Base-by-base conservation (phyloP, 108 stramenopile species). In the Cyclotella choctawhatcheeana region DNA sequence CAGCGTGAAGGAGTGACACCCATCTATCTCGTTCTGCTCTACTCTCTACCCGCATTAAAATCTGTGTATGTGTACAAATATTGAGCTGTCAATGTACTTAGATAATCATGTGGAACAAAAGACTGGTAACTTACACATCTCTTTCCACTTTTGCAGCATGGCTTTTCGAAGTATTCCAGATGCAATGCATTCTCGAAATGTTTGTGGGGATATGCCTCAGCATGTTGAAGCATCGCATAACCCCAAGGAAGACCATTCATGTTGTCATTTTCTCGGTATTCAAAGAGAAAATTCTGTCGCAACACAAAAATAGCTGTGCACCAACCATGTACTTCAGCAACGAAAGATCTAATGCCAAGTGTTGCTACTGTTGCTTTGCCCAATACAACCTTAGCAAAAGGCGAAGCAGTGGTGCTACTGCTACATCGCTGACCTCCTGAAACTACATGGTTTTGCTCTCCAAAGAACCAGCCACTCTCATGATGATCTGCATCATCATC, bases 251-350 rank as follows among this genome's bases (percentile, higher is more conserved):
- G 40, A 18, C 82, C 82, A 33, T 72, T 71, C n/a, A 66, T 34
- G 58, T 58, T 69, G 40, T 71, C 76, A 26, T 54, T 77, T 26
- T 76, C 81, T 16, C 84, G 68, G 64, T 84, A 90, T 76, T 94
- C 93, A 27, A 94, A 74, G 17, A 94, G 81, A 68, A 89, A 90
- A 61, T 94, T 94, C 45, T 94, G 89, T 18, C 86, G 75, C 51
- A 94, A 55, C 10, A 87, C 81, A 30, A 94, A 71, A 3, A 67
- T 31, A 24, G 86, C 87, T 7, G 79, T 76, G 26, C 86, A 85
- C 89, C 89, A 93, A 18, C 82, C 76, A 65, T 82, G 70, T 6
- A 66, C 51, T 67, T 82, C 84, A 31, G 73, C 71, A 48, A 76
- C 45, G 44, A 71, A 75, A 0, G 69, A 80, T 32, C 62, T 73